These are phyloP conservation scores for Pouteria campechiana DNA, from an alignment of 179 eudicot genomes.

Conservation along the genomic window DNA sequence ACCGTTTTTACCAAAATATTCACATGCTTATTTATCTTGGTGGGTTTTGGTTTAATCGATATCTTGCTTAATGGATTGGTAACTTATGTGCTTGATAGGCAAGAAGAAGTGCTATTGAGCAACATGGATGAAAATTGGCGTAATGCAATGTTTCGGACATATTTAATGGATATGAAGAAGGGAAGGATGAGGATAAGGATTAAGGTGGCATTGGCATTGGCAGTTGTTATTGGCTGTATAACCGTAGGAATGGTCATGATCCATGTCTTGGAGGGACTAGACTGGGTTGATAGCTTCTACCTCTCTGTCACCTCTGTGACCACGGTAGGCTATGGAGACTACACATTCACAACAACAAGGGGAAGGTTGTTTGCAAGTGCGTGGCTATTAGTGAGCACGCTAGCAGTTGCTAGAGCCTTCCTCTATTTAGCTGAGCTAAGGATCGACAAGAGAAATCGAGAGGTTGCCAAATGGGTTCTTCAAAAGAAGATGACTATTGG, in stretches of 20 bases:
- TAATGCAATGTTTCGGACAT: conserved; percentile 21
- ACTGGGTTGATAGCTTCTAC: conserved; percentile 59
- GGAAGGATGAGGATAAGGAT: conserved; percentile 56
- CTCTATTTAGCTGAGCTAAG: conserved; percentile 52
- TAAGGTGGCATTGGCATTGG: conserved; percentile 50
- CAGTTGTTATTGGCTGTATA: conserved; percentile 38
- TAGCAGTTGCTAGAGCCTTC: conserved; percentile 64
- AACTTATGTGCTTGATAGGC: conserved; percentile 39
- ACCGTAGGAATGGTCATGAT: conserved; percentile 29
- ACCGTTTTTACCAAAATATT: conserved; percentile 43
- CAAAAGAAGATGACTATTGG: conserved; percentile 43
- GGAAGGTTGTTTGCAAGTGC: conserved; percentile 62
- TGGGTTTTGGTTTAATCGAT: conserved; percentile 56
- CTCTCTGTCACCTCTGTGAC: conserved; percentile 69
- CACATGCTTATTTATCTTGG: conserved; percentile 44
- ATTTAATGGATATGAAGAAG: conserved; percentile 35
- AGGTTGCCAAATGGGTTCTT: conserved; percentile 38
- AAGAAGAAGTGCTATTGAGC: conserved; percentile 41
- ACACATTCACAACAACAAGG: conserved; percentile 28
- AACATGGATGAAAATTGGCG: conserved; percentile 29
- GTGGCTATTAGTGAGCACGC: conserved; percentile 52
- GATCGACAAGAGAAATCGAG: conserved; percentile 52
- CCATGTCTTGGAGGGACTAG: conserved; percentile 26
- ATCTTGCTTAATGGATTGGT: conserved; percentile 40
- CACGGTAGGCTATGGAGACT: conserved; percentile 71